These are phyloP conservation scores for Geotrichum macrosporum DNA, from an alignment of 1,139 yeast genomes.

Conservation along the genomic window DNA sequence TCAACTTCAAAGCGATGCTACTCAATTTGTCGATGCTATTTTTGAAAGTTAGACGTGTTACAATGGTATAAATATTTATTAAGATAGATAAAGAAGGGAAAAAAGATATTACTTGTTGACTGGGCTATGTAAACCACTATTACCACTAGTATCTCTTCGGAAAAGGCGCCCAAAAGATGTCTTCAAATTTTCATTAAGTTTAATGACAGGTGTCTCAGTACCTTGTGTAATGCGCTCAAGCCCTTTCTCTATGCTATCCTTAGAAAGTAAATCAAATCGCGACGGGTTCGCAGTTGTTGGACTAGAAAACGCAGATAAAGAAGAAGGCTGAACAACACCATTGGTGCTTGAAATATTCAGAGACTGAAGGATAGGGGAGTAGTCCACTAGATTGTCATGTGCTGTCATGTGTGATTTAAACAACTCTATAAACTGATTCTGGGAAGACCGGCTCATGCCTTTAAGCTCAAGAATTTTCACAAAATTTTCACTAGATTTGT, in stretches of 20 bases:
- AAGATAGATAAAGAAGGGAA: neutral
- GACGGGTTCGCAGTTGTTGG: neutral
- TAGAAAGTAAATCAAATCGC: conserved; percentile 35
- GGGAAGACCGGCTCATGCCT: conserved; percentile 48
- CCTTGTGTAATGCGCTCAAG: conserved; percentile 48
- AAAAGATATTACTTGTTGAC: conserved; percentile 7
- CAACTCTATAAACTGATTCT: conserved; percentile 51
- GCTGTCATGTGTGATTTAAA: conserved; percentile 57
- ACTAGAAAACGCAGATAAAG: conserved; percentile 1
- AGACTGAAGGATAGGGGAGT: conserved; percentile 44
- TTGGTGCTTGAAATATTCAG: conserved; percentile 22
- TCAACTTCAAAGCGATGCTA: conserved; percentile 15
- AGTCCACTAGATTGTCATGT: conserved; percentile 46
- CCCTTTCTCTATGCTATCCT: conserved; percentile 53
- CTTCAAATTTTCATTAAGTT: conserved; percentile 55
- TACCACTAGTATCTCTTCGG: conserved; percentile 41
- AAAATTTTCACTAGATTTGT: conserved; percentile 59
- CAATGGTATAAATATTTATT: neutral
- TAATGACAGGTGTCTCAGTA: conserved; percentile 52
- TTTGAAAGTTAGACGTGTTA: neutral
- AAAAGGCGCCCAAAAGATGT: conserved; percentile 54
- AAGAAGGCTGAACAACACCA: conserved; percentile 6
- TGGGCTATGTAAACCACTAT: conserved; percentile 19
- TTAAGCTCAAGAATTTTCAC: conserved; percentile 60
- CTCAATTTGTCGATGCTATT: conserved; percentile 12